phyloP scores from a whole-genome alignment of 495 filamentous ascomycete genomes.

The Clavariopsis aquatica region DNA sequence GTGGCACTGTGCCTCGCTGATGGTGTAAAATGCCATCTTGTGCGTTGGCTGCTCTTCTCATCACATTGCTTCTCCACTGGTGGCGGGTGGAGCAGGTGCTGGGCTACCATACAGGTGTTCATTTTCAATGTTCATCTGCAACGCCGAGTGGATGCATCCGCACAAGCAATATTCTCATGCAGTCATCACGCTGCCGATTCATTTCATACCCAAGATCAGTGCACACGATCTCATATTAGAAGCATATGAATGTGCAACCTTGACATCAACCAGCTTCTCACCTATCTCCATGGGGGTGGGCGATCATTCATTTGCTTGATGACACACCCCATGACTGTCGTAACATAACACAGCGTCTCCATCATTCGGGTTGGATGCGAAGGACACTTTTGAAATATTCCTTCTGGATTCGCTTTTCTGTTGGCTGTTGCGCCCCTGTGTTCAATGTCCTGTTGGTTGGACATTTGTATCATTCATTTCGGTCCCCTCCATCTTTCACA shows the following conservation, averaged over 20 bases:
- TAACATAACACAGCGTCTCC: no score
- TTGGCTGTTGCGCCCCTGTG: no score
- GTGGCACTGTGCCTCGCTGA: not conserved
- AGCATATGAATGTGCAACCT: not conserved
- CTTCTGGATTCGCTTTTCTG: no score
- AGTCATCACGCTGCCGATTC: not conserved
- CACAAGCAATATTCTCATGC: not conserved
- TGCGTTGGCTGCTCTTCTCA: not conserved
- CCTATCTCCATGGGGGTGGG: not conserved
- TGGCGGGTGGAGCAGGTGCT: not conserved
- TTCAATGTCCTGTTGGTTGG: no score
- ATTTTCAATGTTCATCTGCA: no score
- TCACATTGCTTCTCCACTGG: not conserved
- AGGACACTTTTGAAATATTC: no score
- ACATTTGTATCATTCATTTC: no score
- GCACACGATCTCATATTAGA: not conserved
- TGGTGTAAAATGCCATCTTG: not conserved
- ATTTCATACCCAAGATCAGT: not conserved
- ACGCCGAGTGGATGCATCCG: not conserved
- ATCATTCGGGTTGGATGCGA: no score
- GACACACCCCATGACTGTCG: no score
- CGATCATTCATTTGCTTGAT: not conserved
- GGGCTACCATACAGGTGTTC: no score
- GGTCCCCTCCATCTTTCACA: no score
- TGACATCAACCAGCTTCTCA: not conserved